A percentile compares a stretch with the other conserved stretches of the same genome.
These are phyloP conservation scores for Coemansia sp. DNA, from an alignment of 192 early-diverging fungal genomes.

Conservation along the genomic window DNA sequence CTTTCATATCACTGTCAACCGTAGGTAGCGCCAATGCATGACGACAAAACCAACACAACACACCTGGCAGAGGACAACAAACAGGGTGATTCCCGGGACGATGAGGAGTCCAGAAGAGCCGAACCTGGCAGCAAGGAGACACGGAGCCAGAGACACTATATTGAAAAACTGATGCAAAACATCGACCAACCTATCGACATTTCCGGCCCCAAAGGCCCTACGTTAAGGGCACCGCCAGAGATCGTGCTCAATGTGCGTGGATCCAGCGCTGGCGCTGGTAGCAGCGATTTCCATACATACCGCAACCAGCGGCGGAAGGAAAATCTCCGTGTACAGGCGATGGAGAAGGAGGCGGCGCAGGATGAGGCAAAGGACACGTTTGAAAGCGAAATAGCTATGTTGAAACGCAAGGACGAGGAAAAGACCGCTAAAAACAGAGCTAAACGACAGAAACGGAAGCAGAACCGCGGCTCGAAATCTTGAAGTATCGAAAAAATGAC, in stretches of 20 bases:
- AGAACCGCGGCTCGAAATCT: slow-evolving; percentile 12
- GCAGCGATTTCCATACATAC: slow-evolving; percentile 96
- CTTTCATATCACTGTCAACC: neutral
- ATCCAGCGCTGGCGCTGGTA: slow-evolving; percentile 92
- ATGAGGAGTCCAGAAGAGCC: neutral
- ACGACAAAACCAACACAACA: neutral
- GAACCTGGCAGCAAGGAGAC: slow-evolving; percentile 5
- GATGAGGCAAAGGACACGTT: slow-evolving; percentile 59
- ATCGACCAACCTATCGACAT: slow-evolving; percentile 81
- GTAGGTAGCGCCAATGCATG: neutral
- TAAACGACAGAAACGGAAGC: slow-evolving; percentile 78
- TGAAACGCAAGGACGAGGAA: slow-evolving; percentile 69
- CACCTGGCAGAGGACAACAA: neutral
- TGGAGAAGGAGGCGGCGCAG: slow-evolving; percentile 63
- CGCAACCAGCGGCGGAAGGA: slow-evolving; percentile 83
- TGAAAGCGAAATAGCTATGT: slow-evolving; percentile 63
- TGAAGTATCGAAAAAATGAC: neutral
- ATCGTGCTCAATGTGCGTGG: slow-evolving; percentile 88
- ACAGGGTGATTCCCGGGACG: neutral
- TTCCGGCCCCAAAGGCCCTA: slow-evolving; percentile 56
- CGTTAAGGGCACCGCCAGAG: slow-evolving; percentile 68
- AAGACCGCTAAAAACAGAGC: slow-evolving; percentile 85
- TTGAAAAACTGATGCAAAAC: slow-evolving; percentile 64
- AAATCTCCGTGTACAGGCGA: slow-evolving; percentile 71
- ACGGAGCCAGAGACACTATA: slow-evolving; percentile 35